Percentiles rank a stretch among this genome's conserved stretches.
phyloP scores from a whole-genome alignment of 805 yeast species.

The Priceomyces castillae region DNA sequence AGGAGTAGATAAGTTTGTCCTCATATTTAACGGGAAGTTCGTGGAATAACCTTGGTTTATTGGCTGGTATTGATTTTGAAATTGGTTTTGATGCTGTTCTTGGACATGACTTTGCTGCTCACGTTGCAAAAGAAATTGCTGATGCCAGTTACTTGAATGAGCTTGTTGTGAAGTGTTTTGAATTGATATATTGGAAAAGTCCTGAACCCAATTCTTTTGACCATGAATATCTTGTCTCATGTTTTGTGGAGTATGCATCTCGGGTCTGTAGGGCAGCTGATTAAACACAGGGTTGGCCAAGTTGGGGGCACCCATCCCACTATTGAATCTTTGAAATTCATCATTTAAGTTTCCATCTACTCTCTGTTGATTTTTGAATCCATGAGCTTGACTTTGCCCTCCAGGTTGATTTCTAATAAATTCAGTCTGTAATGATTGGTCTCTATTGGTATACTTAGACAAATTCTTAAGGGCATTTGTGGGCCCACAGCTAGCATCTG shows the following conservation, averaged over 20 bases:
- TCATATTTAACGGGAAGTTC: constrained; percentile 16
- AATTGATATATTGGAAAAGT: constrained; percentile 23
- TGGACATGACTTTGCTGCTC: constrained; percentile 5
- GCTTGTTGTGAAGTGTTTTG: constrained; percentile 5
- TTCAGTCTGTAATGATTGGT: constrained; percentile 39
- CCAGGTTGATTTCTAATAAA: constrained; percentile 10
- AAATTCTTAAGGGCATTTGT: constrained; percentile 44
- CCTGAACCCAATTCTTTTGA: constrained; percentile 25
- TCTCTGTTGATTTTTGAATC: constrained; percentile 16
- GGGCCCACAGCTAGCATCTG: constrained; percentile 40
- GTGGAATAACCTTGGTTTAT: constrained; percentile 4
- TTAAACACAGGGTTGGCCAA: constrained; percentile 7
- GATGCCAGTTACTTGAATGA: constrained; percentile 9
- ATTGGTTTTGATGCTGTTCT: constrained; percentile 6
- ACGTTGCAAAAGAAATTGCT: constrained; percentile 11
- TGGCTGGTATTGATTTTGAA: constrained; percentile 6
- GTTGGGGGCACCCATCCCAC: constrained; percentile 10
- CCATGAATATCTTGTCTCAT: constrained; percentile 6
- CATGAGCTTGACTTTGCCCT: constrained; percentile 8
- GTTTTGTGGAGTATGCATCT: constrained; percentile 8
- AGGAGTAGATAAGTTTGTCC: constrained; percentile 18
- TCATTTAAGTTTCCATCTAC: constrained; percentile 35
- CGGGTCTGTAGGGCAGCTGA: constrained; percentile 11
- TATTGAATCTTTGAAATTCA: constrained; percentile 36
- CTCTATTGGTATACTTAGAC: constrained; percentile 39